A percentile compares a stretch with the other conserved stretches of the same genome.
Conservation (phyloP, 306 rosid genomes). For the Fragaria vesca region DNA sequence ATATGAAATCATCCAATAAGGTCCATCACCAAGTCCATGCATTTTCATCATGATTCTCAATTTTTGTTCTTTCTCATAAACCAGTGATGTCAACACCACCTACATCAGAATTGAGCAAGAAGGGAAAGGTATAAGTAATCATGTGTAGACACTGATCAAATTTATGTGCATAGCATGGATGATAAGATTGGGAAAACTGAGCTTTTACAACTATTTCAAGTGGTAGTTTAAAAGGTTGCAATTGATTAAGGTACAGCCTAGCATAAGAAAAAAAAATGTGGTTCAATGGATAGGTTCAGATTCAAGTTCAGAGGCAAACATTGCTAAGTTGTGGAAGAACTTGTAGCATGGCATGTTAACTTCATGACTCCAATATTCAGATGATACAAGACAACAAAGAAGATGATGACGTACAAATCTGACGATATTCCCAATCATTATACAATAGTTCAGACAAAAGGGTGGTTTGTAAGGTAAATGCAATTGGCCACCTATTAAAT, state of each 20-base stretch:
- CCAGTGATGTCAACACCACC: slow-evolving; percentile 70
- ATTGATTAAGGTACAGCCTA: background rate
- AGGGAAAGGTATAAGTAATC: background rate
- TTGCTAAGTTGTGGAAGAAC: background rate
- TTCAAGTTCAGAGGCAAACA: background rate
- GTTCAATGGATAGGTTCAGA: background rate
- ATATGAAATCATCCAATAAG: slow-evolving; percentile 88
- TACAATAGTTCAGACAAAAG: background rate
- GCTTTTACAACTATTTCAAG: background rate
- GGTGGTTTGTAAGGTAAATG: background rate
- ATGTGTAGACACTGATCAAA: background rate
- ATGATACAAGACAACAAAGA: background rate
- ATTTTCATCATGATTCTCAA: slow-evolving; percentile 98
- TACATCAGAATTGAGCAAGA: slow-evolving; percentile 22
- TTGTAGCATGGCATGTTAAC: background rate
- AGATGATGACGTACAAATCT: background rate
- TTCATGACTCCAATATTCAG: background rate
- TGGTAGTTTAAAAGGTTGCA: background rate
- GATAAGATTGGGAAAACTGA: background rate
- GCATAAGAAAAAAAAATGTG: background rate
- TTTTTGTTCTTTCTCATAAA: slow-evolving; percentile 77
- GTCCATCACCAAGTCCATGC: slow-evolving; percentile 97
- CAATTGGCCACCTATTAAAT: background rate
- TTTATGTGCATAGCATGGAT: background rate
- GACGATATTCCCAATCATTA: background rate